Evolutionary conservation across 208 protist species (phyloP), one percentile per base, ranked within the genome.

Genomic region (Zelonia costaricensis): DNA sequence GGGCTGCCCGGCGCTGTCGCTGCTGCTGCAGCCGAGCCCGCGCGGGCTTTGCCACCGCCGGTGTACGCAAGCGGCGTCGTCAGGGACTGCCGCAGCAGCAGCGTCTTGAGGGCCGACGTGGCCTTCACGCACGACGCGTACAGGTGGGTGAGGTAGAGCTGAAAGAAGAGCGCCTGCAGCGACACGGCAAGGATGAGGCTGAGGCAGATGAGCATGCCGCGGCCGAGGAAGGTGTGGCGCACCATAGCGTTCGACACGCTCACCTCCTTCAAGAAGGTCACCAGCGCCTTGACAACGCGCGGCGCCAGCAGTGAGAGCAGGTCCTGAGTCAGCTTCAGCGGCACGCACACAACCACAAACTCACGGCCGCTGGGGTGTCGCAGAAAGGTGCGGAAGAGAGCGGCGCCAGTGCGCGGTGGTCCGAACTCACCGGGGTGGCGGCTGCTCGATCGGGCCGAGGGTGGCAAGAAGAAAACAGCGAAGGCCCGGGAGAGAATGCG

Each of bases 101-200:
- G 33, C 39, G 76, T 64, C 52, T 88, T 88, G 13, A 93, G 67
- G 1, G 83, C 71, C 0, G 74, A 76, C 9, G 69, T 68, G 23
- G 76, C 82, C 64, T 88, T 88, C 28, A 86, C 16, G 35, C 74
- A 65, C 27, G 66, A 58, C 28, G 62, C 47, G 74, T 93, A 84
- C 22, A 93, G 70, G 36, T 91, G 78, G 48, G 62, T 70, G 33
- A 91, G 65, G 64, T 93, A 93, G 39, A 67, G 55, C 57, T 93
- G 86, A 30, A 85, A 86, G 36, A 88, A 62, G 35, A 93, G 52
- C 7, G 69, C 78, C 56, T 88, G 86, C 28, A 74, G 45, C 25
- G 84, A 59, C 22, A 87, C 47, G 10, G 79, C 69, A 16, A 71
- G 46, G 23, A 90, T 71, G 20, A 90, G 58, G 23, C 71, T 47